Evolutionary conservation across 2,329 filamentous ascomycete genomes (phyloP).

Genomic region (Aureobasidium lini): DNA sequence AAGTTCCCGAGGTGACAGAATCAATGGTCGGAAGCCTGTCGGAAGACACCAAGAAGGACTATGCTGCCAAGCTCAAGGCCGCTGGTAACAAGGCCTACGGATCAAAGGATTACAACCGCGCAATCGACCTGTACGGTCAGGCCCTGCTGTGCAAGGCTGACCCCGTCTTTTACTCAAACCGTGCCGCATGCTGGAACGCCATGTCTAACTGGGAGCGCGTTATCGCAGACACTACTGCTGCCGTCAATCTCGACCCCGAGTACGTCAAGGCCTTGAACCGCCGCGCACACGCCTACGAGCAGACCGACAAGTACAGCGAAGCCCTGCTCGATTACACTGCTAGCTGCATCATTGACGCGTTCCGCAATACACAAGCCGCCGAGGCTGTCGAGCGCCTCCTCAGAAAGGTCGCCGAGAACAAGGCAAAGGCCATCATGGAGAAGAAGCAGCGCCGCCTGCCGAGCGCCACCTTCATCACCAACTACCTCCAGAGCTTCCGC

Average conservation of each 20-base stretch:
- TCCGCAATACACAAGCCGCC: conserved; percentile 84
- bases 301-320: conserved; percentile 83
- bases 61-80: conserved; percentile 85
- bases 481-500: conserved; percentile 98
- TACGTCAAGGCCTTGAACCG: conserved; percentile 98
- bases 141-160: conserved; percentile 96
- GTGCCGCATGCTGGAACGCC: conserved; percentile 94
- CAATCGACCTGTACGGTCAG: conserved; percentile 91
- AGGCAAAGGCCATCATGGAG: conserved; percentile 81
- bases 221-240: conserved; percentile 91
- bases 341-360: conserved; percentile 97
- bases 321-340: conserved; percentile 96
- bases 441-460: conserved; percentile 79
- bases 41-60: conserved; percentile 69
- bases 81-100: conserved; percentile 95
- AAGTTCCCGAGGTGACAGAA: conserved; percentile 44
- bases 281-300: conserved; percentile 92
- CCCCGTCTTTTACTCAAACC: conserved; percentile 97
- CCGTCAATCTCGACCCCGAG: conserved; percentile 84
- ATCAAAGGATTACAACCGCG: conserved; percentile 84
- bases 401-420: conserved; percentile 93
- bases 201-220: conserved; percentile 91
- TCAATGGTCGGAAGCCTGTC: conserved; percentile 36
- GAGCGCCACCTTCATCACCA: conserved; percentile 92
- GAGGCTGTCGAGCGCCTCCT: conserved; percentile 85